Evolutionary conservation across 2,329 filamentous ascomycete species (phyloP), one percentile per base, ranked within the genome.

Genomic region (Alternaria atra): DNA sequence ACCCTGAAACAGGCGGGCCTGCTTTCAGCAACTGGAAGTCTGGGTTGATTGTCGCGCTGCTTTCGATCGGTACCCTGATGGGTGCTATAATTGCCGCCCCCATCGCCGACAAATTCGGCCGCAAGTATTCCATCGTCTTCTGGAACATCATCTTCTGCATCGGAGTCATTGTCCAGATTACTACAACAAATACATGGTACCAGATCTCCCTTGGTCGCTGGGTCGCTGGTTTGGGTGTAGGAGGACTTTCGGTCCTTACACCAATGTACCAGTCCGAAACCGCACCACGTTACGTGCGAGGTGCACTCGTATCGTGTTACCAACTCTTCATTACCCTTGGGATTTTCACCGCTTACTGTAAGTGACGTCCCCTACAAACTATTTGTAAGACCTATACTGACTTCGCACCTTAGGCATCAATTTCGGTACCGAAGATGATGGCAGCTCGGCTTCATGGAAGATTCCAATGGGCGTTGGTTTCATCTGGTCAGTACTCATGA

Each of bases 11-110:
- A 15, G 75, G 75, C 6, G 34, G 42, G 3, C 65, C 60, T 2
- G 50, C 60, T 10, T 78, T 79, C 57, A 73, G 65, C n/a, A 73
- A 77, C 42, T 69, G 67, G 39, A 70, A 74, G 35, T 73, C 70
- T 34, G 76, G 76, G 25, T 68, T 75, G 20, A 79, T 79, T 39
- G 76, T 79, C 29, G 76, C 69, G 12, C 57, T 78, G 47, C 83
- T 93, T 15, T 92, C 89, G 0, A 89, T 89, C 23, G 91, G 91
- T 30, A 93, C 90, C 6, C 91, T 93, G 74, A 87, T 93, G 61
- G 91, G 91, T 29, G 86, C 90, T 6, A 81, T 93, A 3, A 77
- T 80, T 29, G 80, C 80, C 30, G 82, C 87, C 9, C 87, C 85
- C 27, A 79, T 91, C 39, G 86, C 88, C 37, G 89, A 91, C 62